A percentile compares a stretch with the other conserved stretches of the same genome.
Conservation (phyloP, 164 flowering plant species). For the Warburgia ugandensis region DNA sequence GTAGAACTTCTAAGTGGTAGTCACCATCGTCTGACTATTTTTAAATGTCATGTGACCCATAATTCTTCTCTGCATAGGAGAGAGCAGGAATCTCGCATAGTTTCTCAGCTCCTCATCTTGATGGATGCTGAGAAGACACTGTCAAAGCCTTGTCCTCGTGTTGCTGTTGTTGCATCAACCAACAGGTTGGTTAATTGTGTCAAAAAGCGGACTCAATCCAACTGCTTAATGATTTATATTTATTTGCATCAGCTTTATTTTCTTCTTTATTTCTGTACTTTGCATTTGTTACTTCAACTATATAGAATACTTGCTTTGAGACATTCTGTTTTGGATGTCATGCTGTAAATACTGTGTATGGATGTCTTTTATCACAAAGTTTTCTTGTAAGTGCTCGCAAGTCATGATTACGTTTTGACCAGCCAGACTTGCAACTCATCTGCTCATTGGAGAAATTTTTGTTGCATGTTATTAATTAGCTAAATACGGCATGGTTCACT, state of each 20-base stretch:
- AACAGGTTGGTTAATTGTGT: conserved; percentile 50
- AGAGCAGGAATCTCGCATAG: conserved; percentile 70
- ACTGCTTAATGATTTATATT: background rate
- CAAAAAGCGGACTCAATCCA: background rate
- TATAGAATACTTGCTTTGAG: too few species aligned
- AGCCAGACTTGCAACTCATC: too few species aligned
- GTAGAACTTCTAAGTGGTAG: too few species aligned
- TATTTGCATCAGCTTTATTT: background rate
- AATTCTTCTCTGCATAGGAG: conserved; percentile 40
- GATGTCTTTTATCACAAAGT: too few species aligned
- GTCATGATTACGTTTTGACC: too few species aligned
- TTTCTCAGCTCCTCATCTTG: conserved; percentile 67
- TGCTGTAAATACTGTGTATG: too few species aligned
- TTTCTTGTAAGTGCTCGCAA: too few species aligned
- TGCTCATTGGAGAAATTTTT: too few species aligned
- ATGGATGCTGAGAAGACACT: conserved; percentile 65
- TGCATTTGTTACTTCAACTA: too few species aligned
- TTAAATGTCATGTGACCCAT: background rate
- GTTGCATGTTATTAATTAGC: too few species aligned
- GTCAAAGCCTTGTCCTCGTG: conserved; percentile 34
- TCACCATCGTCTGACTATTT: background rate
- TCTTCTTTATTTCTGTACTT: too few species aligned
- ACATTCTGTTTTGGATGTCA: too few species aligned
- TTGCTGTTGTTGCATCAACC: conserved; percentile 89
- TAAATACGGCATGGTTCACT: background rate